Conservation (phyloP, 2,329 filamentous ascomycete species). For the Sclerotinia spermophila region DNA sequence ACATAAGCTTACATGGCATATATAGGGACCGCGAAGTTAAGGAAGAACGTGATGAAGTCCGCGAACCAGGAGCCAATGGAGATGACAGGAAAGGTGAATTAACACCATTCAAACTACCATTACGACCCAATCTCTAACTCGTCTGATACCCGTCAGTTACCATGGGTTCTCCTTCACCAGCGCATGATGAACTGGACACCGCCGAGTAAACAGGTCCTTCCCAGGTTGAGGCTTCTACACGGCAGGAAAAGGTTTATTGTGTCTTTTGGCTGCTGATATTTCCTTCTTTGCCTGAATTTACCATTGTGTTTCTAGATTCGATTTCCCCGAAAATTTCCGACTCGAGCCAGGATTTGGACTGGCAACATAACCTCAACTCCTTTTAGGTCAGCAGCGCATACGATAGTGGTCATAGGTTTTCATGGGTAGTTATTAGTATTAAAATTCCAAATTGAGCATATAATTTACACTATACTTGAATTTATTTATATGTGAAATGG, state of each 20-base stretch:
- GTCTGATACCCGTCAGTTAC: conserved; percentile 41
- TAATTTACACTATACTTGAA: not conserved
- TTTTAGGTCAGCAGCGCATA: conserved; percentile 13
- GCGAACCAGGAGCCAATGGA: conserved; percentile 75
- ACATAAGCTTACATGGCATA: not conserved
- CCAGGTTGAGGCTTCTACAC: conserved; percentile 26
- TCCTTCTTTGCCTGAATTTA: conserved; percentile 34
- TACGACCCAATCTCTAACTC: conserved; percentile 25
- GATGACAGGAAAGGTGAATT: conserved; percentile 83
- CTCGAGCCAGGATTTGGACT: conserved; percentile 19
- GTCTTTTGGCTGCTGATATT: conserved; percentile 31
- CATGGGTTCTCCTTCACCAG: conserved; percentile 74
- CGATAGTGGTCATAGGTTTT: conserved; percentile 8
- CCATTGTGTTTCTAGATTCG: conserved; percentile 37
- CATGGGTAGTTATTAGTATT: conserved; percentile 19
- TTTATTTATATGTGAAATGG: not conserved
- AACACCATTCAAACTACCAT: conserved; percentile 23
- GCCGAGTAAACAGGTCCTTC: conserved; percentile 60
- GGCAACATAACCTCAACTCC: not conserved
- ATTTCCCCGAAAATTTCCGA: conserved; percentile 25
- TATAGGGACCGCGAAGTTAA: conserved; percentile 46
- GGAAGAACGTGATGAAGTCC: conserved; percentile 66
- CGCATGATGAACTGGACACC: conserved; percentile 92
- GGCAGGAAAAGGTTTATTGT: conserved; percentile 32
- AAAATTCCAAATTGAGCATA: conserved; percentile 20